phyloP scores from a whole-genome alignment of 75 land plant species.

The Selaginella tamariscina region DNA sequence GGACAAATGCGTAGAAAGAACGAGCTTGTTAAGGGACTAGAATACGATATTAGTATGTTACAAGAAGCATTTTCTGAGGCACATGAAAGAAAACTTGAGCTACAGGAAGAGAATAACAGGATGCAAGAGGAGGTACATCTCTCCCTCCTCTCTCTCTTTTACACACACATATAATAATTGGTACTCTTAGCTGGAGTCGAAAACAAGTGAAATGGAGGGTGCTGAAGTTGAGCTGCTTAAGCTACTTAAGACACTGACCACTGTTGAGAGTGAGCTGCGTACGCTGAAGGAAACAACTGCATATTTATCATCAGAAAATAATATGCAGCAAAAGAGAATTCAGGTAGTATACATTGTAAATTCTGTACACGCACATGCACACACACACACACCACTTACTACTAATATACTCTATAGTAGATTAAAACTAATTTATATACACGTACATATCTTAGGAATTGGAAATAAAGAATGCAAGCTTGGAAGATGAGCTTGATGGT shows the following conservation, averaged over 20 bases:
- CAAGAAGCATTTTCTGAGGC: conserved; percentile 61
- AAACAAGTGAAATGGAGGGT: neutral
- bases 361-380: too few species aligned
- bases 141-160: too few species aligned
- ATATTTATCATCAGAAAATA: neutral
- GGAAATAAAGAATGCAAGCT: neutral
- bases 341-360: too few species aligned
- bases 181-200: neutral
- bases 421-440: too few species aligned
- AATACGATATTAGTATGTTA: conserved; percentile 66
- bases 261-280: neutral
- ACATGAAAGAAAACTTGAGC: conserved; percentile 40
- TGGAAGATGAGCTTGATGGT: conserved; percentile 46
- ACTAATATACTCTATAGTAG: too few species aligned
- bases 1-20: conserved; percentile 33
- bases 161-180: too few species aligned
- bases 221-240: neutral
- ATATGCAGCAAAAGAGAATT: neutral
- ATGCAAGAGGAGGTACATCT: conserved; percentile 8
- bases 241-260: neutral
- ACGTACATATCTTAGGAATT: too few species aligned
- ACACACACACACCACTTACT: too few species aligned
- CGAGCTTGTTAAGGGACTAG: conserved; percentile 46
- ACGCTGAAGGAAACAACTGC: neutral
- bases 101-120: conserved; percentile 14